phyloP scores from a whole-genome alignment of 75 land plant genomes.

The Ceratopteris richardii region DNA sequence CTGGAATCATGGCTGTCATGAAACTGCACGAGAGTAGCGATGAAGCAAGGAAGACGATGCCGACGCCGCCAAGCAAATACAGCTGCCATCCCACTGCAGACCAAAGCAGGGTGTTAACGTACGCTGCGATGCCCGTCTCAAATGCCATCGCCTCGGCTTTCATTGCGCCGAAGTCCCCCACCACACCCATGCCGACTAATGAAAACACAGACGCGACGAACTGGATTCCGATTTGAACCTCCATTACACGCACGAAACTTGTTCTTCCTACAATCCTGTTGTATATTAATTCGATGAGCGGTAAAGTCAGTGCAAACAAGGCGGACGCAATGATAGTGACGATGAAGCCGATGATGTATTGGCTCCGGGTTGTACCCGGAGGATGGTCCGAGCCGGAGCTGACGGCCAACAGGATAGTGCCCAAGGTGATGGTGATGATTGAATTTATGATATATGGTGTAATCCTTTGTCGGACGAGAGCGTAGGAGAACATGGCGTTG shows the following conservation, averaged over 20 bases:
- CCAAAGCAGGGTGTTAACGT: conserved; percentile 12
- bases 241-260: conserved; percentile 6
- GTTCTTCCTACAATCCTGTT: conserved; percentile 6
- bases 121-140: conserved; percentile 9
- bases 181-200: conserved; percentile 16
- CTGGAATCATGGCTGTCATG: conserved; percentile 12
- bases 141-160: conserved; percentile 16
- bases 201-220: conserved; percentile 8
- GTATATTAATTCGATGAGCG: conserved; percentile 11
- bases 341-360: conserved; percentile 19
- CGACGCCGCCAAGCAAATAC: conserved; percentile 1
- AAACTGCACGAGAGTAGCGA: conserved; percentile 18
- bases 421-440: conserved; percentile 16
- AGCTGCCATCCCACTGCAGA: conserved; percentile 22
- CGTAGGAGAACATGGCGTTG: conserved; percentile 28
- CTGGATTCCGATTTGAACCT: conserved; percentile 20
- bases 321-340: conserved; percentile 19
- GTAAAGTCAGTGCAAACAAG: conserved; percentile 22
- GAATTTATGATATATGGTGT: conserved; percentile 10
- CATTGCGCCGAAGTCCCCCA: conserved; percentile 23
- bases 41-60: conserved; percentile 10
- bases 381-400: conserved; percentile 10
- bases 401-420: conserved; percentile 14
- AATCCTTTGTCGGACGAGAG: conserved; percentile 17
- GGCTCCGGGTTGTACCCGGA: not conserved